A percentile compares a stretch with the other conserved stretches of the same genome.
These are phyloP conservation scores for Byssoonygena ceratinophila DNA, from an alignment of 2,329 filamentous ascomycete species.

Conservation along the genomic window DNA sequence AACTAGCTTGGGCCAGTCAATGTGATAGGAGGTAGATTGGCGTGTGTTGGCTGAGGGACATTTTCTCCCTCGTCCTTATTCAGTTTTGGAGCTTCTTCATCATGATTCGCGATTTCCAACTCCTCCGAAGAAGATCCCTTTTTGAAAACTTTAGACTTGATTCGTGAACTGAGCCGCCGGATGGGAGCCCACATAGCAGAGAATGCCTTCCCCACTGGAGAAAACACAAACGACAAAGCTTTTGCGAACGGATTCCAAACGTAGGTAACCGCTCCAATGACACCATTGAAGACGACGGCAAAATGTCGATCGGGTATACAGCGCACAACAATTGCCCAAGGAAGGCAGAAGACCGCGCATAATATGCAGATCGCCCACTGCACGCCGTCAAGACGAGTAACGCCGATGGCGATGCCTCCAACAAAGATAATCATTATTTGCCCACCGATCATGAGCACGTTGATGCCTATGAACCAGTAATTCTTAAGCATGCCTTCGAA, in stretches of 20 bases:
- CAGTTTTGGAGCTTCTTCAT: constrained; percentile 14
- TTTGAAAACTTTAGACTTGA: constrained; percentile 13
- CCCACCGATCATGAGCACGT: constrained; percentile 73
- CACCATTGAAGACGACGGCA: constrained; percentile 36
- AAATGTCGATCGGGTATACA: constrained; percentile 62
- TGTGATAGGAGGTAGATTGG: constrained; percentile 30
- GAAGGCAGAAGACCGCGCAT: constrained; percentile 73
- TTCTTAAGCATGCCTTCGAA: constrained; percentile 80
- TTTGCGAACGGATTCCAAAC: constrained; percentile 37
- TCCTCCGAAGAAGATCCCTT: constrained; percentile 15
- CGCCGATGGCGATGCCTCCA: constrained; percentile 69
- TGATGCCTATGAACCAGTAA: constrained; percentile 80
- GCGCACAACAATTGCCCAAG: constrained; percentile 69
- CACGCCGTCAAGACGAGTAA: constrained; percentile 55
- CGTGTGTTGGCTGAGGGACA: constrained; percentile 13
- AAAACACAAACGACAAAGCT: constrained; percentile 23
- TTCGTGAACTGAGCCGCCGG: constrained; percentile 21
- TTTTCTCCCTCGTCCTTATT: constrained; percentile 6
- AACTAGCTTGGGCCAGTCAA: constrained; percentile 27
- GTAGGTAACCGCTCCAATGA: constrained; percentile 45
- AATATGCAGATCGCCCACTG: constrained; percentile 86
- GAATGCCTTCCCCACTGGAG: constrained; percentile 23
- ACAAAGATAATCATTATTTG: constrained; percentile 86
- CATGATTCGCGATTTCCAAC: constrained; percentile 13
- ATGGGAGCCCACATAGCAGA: constrained; percentile 19